Base-by-base conservation (phyloP, 1,284 basidiomycete species). In the Cutaneotrichosporon sp. region DNA sequence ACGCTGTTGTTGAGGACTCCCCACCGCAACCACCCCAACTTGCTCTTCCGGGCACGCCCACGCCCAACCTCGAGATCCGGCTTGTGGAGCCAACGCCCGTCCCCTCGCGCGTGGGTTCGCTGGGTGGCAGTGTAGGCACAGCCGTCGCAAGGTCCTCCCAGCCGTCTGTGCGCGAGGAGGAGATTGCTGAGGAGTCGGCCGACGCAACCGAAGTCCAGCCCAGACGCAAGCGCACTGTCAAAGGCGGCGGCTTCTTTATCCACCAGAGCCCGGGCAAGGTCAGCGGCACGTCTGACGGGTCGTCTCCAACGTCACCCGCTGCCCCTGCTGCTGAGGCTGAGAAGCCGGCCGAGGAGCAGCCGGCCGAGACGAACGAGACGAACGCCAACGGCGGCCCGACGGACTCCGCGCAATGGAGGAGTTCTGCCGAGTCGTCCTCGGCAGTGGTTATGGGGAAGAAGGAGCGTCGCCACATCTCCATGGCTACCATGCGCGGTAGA, bases 51-150 rank as follows among this genome's bases (percentile, higher is more conserved):
- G 64, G 68, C 24, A 71, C 70, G 6, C 70, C 70, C 0, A 53
- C 65, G 9, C 62, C 67, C 14, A 58, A 68, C 41, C 49, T 73
- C 25, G 66, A 71, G 48, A 67, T 71, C 16, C 65, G 68, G 0
- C 58, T 73, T n/a, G 66, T 73, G 17, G 71, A 73, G 52, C 71
- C 71, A 12, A 73, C 71, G 4, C 71, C 71, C 5, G 71, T 68
- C 0, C 70, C 71, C 3, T 65, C 62, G 38, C 60, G 71, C 29
- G 70, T 70, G 0, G 71, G 71, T 9, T 68, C 65, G 45, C 59
- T 73, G 5, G 71, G 71, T 10, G 52, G 49, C 10, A 54, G 49
- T 20, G 25, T 50, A 7, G 42, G 42, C 3, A 22, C 52, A 22
- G 46, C 34, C n/a, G 24, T 34, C n/a, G 31, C 41, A 24, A 26